Conservation (phyloP, 108 stramenopile genomes). For the Stephanodiscus triporus region DNA sequence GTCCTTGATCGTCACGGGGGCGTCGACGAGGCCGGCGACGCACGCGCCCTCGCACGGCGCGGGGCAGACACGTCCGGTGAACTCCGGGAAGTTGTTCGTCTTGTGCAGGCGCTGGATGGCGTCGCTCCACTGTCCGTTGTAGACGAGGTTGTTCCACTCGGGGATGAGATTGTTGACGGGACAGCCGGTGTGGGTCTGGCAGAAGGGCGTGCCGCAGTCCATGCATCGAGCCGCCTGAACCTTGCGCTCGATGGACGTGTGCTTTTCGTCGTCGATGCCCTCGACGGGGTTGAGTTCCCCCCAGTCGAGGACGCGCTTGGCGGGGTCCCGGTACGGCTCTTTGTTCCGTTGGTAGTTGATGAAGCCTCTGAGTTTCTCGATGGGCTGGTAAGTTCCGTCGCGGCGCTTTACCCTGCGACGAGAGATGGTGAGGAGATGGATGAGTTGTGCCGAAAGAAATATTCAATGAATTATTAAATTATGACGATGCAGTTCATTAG, state of each 20-base stretch:
- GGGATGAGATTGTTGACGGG: constrained; percentile 98
- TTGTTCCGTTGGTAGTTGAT: constrained; percentile 96
- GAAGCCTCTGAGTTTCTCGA: constrained; percentile 94
- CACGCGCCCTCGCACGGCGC: constrained; percentile 98
- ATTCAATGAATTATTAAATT: neutral
- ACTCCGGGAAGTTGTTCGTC: constrained; percentile 99
- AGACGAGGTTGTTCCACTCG: constrained; percentile 98
- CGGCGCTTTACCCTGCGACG: constrained; percentile 84
- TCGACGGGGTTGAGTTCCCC: constrained; percentile 92
- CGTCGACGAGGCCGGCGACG: constrained; percentile 94
- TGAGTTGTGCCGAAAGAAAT: neutral
- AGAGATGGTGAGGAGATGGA: neutral
- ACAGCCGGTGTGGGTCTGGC: constrained; percentile 97
- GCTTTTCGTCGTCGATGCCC: constrained; percentile 65
- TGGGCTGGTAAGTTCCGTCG: constrained; percentile 82
- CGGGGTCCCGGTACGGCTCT: constrained; percentile 93
- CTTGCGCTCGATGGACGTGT: constrained; percentile 90
- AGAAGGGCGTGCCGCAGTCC: constrained; percentile 99
- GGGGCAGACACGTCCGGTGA: constrained; percentile 97
- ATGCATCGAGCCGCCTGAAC: constrained; percentile 96
- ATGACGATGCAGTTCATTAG: too few relatives aligned
- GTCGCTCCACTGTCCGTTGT: constrained; percentile 93
- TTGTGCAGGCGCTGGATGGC: constrained; percentile 93
- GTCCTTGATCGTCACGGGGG: constrained; percentile 96
- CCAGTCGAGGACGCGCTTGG: constrained; percentile 94